Base-by-base conservation (phyloP, 108 stramenopile species). In the Parietichytrium sp. region DNA sequence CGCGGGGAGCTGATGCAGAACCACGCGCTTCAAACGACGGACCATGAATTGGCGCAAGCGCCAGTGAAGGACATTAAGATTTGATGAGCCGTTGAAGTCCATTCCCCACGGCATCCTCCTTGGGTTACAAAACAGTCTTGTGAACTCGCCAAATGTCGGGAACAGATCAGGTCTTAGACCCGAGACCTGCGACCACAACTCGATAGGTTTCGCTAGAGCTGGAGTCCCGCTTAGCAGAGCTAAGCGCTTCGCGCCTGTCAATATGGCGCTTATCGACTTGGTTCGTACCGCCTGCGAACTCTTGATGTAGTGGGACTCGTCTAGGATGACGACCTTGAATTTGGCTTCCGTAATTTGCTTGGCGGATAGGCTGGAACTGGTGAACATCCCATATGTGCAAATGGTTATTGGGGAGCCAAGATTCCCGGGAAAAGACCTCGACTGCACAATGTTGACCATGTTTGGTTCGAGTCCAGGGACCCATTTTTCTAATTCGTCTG, bases 281-380 rank as follows among this genome's bases (percentile, higher is more conserved):
- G 96, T 96, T 48, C 98, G 88, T 82, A 94, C 91, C 4, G 94
- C 89, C 6, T 82, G 61, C 29, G 92, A 93, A 53, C 92, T 95
- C 81, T 96, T 96, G 26, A 99, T 88, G 88, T 93, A 95, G 85
- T 99, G 98, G 45, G 89, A 91, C 84, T 99, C 98, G 85, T 99
- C 98, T 8, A 96, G 94, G 78, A 97, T 93, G 25, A 93, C 89
- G 47, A 93, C 91, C 51, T 87, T 54, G 83, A 98, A 98, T 82
- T 92, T 80, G 15, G 92, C 87, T 2, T 86, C 47, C 29, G 13
- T 29, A 3, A 48, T 53, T 45, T 83, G 49, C 10, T 80, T 82
- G 4, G 89, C 89, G 18, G 84, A 81, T 47, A 84, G 88, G 25
- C 84, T 90, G 23, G 89, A 49, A 15, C 80, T 84, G 79, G 90